These are phyloP conservation scores for Phytopythium mirpurense DNA, from an alignment of 352 stramenopile species.

Conservation along the genomic window DNA sequence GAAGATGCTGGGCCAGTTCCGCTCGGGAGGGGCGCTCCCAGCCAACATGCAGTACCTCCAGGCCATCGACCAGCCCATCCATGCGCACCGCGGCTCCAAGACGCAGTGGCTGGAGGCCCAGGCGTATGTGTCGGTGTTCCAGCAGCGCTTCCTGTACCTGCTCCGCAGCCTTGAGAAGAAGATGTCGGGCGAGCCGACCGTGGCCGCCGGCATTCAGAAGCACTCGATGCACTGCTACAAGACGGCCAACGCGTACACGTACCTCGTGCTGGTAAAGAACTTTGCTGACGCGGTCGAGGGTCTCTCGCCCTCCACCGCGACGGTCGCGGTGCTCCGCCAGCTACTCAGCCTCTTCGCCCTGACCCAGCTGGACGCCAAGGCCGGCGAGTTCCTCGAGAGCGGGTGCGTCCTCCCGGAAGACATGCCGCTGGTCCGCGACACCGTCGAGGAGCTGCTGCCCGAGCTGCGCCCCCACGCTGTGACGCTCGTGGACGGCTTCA, in stretches of 20 bases:
- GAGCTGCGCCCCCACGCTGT: slow-evolving; percentile 66
- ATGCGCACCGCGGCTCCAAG: slow-evolving; percentile 15
- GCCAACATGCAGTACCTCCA: slow-evolving; percentile 37
- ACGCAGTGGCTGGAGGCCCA: slow-evolving; percentile 30
- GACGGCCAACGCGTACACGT: slow-evolving; percentile 52
- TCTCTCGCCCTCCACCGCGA: background rate
- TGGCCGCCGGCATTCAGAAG: slow-evolving; percentile 44
- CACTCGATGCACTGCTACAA: slow-evolving; percentile 61
- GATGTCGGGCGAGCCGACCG: slow-evolving; percentile 17
- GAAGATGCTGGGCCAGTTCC: slow-evolving; percentile 39
- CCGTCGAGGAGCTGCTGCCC: slow-evolving; percentile 43
- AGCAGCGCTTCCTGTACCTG: slow-evolving; percentile 54
- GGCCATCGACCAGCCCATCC: slow-evolving; percentile 33
- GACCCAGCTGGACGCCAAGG: slow-evolving; percentile 55
- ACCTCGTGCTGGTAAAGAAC: slow-evolving; percentile 40
- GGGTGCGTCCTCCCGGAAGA: slow-evolving; percentile 37
- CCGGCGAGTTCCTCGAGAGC: slow-evolving; percentile 63
- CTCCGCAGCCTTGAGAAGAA: slow-evolving; percentile 35
- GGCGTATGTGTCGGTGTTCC: slow-evolving; percentile 34
- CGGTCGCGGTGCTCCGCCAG: slow-evolving; percentile 29
- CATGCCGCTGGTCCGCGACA: slow-evolving; percentile 39
- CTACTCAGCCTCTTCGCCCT: slow-evolving; percentile 74
- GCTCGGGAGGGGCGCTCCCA: slow-evolving; percentile 19
- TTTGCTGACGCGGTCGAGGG: slow-evolving; percentile 29
- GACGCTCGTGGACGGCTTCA: slow-evolving; percentile 69